Percentiles rank a stretch among this genome's conserved stretches.
These are phyloP conservation scores for Salinomyces thailandicus DNA, from an alignment of 2,329 filamentous ascomycete genomes.

Conservation along the genomic window DNA sequence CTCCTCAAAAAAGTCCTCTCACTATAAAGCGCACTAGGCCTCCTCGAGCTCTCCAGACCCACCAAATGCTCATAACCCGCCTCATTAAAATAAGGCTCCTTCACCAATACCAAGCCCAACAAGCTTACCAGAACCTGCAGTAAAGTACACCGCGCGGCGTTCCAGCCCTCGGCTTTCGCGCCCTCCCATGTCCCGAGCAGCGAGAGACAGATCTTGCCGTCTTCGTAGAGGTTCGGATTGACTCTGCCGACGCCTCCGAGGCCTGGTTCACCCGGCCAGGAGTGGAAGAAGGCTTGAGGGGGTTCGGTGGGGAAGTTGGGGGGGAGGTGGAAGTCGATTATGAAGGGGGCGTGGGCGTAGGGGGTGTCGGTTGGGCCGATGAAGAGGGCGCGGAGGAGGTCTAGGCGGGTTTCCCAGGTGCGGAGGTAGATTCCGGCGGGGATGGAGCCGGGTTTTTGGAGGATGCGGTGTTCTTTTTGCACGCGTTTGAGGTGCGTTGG, in stretches of 20 bases:
- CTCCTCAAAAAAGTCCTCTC: conserved; percentile 19
- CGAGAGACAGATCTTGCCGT: conserved; percentile 51
- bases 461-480: conserved; percentile 49
- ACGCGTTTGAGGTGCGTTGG: conserved; percentile 39
- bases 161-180: conserved; percentile 45
- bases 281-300: conserved; percentile 49
- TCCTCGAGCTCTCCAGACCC: conserved; percentile 18
- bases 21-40: conserved; percentile 21
- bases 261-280: conserved; percentile 34
- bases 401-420: conserved; percentile 49
- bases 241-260: conserved; percentile 27
- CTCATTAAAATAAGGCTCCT: conserved; percentile 54
- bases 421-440: conserved; percentile 48
- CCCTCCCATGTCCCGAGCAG: conserved; percentile 50
- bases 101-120: conserved; percentile 35
- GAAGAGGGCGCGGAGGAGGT: conserved; percentile 48
- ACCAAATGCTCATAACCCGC: conserved; percentile 47
- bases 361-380: conserved; percentile 50
- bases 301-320: conserved; percentile 42
- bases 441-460: conserved; percentile 36
- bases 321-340: conserved; percentile 48
- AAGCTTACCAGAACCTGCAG: conserved; percentile 36
- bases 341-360: conserved; percentile 50
- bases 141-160: conserved; percentile 40
- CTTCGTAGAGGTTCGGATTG: conserved; percentile 54